phyloP scores from a whole-genome alignment of 306 rosid species.

The Prinsepia uniflora region DNA sequence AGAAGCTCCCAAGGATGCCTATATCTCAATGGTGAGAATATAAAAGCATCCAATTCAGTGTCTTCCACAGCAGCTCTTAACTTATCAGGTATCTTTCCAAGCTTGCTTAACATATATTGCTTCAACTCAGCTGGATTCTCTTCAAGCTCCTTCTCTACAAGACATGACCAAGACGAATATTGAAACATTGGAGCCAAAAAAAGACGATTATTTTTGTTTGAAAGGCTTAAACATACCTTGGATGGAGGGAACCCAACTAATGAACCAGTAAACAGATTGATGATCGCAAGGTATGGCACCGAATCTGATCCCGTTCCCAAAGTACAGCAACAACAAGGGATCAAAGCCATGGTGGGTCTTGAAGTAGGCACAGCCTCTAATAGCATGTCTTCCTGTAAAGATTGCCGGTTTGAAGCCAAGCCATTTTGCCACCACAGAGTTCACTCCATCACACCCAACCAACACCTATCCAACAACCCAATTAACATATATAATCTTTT shows the following conservation, averaged over 20 bases:
- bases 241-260: slow-evolving; percentile 47
- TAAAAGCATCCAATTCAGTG: slow-evolving; percentile 31
- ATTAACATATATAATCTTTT: background rate
- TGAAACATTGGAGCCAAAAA: background rate
- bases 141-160: slow-evolving; percentile 40
- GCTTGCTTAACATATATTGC: slow-evolving; percentile 44
- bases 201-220: background rate
- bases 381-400: slow-evolving; percentile 45
- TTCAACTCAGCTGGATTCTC: slow-evolving; percentile 38
- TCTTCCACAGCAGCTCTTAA: slow-evolving; percentile 36
- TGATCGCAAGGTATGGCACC: slow-evolving; percentile 50
- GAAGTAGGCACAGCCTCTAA: slow-evolving; percentile 44
- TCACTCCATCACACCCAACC: slow-evolving; percentile 84
- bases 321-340: slow-evolving; percentile 34
- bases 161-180: background rate
- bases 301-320: slow-evolving; percentile 54
- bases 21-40: slow-evolving; percentile 39
- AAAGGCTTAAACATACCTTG: slow-evolving; percentile 43
- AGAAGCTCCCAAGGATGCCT: slow-evolving; percentile 67
- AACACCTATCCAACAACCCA: slow-evolving; percentile 43
- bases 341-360: slow-evolving; percentile 34
- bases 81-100: slow-evolving; percentile 41
- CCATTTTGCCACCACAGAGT: slow-evolving; percentile 70
- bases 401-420: slow-evolving; percentile 52
- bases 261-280: slow-evolving; percentile 48